phyloP scores from a whole-genome alignment of 805 yeast genomes.

The Kurtzmaniella fragi region DNA sequence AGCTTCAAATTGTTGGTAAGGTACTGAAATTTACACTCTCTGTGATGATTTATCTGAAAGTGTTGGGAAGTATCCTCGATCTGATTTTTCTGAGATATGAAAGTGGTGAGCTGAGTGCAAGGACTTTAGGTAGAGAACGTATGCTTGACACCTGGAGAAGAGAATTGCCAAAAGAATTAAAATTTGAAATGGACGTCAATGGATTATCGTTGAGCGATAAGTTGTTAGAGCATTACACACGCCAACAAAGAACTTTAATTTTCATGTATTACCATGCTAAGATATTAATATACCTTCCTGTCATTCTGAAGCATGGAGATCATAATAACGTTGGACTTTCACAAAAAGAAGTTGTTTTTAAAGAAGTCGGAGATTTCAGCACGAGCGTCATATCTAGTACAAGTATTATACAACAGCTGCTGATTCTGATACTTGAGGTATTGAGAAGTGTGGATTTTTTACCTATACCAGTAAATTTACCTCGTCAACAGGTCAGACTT shows the following conservation, averaged over 20 bases:
- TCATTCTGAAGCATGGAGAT: constrained; percentile 36
- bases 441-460: constrained; percentile 43
- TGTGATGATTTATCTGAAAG: constrained; percentile 64
- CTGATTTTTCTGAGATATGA: constrained; percentile 60
- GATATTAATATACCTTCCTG: constrained; percentile 37
- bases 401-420: constrained; percentile 64
- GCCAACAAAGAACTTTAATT: constrained; percentile 49
- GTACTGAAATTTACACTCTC: constrained; percentile 60
- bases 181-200: constrained; percentile 60
- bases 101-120: constrained; percentile 18
- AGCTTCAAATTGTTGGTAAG: constrained; percentile 62
- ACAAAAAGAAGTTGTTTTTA: constrained; percentile 28
- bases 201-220: constrained; percentile 40
- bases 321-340: constrained; percentile 36
- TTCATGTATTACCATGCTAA: constrained; percentile 40
- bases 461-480: constrained; percentile 60
- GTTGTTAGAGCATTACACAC: constrained; percentile 26
- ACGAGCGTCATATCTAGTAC: constrained; percentile 44
- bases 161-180: constrained; percentile 56
- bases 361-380: constrained; percentile 30
- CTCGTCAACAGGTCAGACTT: constrained; percentile 60
- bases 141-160: constrained; percentile 75
- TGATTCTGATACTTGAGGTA: constrained; percentile 53
- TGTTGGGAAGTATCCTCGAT: constrained; percentile 70
- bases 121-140: constrained; percentile 45